Percentiles rank a stretch among this genome's conserved stretches.
Conservation (phyloP, 108 stramenopile genomes). For the Nitzschia palea region DNA sequence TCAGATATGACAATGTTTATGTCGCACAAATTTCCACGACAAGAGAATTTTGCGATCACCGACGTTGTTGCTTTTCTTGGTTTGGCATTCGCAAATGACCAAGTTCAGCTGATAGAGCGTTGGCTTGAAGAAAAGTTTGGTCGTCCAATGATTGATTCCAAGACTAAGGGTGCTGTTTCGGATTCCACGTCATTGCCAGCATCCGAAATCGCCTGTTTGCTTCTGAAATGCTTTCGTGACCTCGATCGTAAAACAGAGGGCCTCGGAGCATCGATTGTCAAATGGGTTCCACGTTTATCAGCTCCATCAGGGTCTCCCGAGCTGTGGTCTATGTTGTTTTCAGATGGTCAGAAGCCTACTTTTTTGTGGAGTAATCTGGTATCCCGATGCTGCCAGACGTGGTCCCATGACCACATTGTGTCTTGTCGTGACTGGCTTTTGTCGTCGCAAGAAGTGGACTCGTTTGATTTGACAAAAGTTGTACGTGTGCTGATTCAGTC, state of each 20-base stretch:
- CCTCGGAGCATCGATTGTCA: conserved; percentile 34
- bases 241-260: conserved; percentile 30
- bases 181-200: no score
- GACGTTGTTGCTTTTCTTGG: conserved; percentile 1
- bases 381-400: conserved; percentile 41
- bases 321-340: conserved; percentile 45
- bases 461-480: conserved; percentile 24
- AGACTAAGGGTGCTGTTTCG: no score
- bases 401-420: conserved; percentile 39
- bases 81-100: conserved; percentile 13
- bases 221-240: conserved; percentile 17
- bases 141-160: no score
- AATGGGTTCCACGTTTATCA: conserved; percentile 58
- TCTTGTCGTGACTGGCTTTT: conserved; percentile 53
- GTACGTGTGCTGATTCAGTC: conserved; percentile 46
- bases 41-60: not conserved
- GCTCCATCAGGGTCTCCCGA: conserved; percentile 29
- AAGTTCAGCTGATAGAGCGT: conserved; percentile 3
- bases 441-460: conserved; percentile 3
- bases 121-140: conserved; percentile 10
- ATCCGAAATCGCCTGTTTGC: not conserved
- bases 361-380: conserved; percentile 36
- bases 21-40: not conserved
- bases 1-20: conserved; percentile 36
- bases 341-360: conserved; percentile 25